A percentile compares a stretch with the other conserved stretches of the same genome.
Evolutionary conservation across 805 yeast genomes (phyloP).

Genomic region (Kluyveromyces lactis): DNA sequence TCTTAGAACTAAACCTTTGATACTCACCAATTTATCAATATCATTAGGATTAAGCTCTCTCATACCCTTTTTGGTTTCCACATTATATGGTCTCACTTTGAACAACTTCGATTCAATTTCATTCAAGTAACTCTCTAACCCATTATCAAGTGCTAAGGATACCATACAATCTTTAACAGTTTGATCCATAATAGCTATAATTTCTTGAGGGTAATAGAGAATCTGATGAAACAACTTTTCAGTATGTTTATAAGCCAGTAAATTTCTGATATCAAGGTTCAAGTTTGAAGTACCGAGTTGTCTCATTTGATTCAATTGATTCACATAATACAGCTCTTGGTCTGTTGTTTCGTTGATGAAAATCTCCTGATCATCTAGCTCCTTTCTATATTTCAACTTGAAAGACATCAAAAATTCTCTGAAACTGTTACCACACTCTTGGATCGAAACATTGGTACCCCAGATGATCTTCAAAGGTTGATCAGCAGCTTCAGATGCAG

Average conservation of each 20-base stretch:
- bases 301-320: conserved; percentile 65
- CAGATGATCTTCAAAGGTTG: conserved; percentile 81
- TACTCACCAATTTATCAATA: conserved; percentile 83
- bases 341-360: conserved; percentile 43
- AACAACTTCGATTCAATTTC: conserved; percentile 75
- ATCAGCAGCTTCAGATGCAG: conserved; percentile 41
- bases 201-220: conserved; percentile 91
- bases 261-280: conserved; percentile 75
- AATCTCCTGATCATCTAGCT: conserved; percentile 31
- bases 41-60: conserved; percentile 90
- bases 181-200: conserved; percentile 96
- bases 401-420: conserved; percentile 78
- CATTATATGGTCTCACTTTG: conserved; percentile 83
- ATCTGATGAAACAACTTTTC: conserved; percentile 77
- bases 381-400: conserved; percentile 64
- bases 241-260: conserved; percentile 67
- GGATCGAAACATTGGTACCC: conserved; percentile 96
- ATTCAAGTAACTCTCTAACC: conserved; percentile 41
- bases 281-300: conserved; percentile 72
- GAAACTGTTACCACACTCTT: conserved; percentile 74
- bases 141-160: conserved; percentile 52
- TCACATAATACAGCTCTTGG: conserved; percentile 65
- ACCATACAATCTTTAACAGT: conserved; percentile 85
- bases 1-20: conserved; percentile 85
- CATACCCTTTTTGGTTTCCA: conserved; percentile 69